Evolutionary conservation across 805 yeast genomes (phyloP).

Genomic region (Hanseniaspora guilliermondii): DNA sequence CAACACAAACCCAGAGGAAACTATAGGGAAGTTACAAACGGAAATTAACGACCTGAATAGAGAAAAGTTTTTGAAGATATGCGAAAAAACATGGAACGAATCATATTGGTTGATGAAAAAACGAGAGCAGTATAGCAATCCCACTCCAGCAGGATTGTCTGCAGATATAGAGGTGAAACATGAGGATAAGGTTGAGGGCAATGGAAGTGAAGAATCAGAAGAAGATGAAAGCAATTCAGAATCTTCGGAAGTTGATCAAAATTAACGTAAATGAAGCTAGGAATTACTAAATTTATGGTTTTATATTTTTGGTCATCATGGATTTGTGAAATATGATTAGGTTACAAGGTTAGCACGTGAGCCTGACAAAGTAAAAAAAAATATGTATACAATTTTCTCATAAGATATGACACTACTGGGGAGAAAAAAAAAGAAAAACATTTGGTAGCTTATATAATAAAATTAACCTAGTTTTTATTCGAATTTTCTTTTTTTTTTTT

Average conservation of each 20-base stretch:
- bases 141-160: not conserved
- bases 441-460: too few relatives aligned
- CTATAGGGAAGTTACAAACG: not conserved
- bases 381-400: too few relatives aligned
- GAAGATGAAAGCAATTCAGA: not conserved
- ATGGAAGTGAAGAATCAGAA: not conserved
- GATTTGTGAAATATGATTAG: too few relatives aligned
- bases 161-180: not conserved
- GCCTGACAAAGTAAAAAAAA: too few relatives aligned
- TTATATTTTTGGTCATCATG: too few relatives aligned
- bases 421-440: too few relatives aligned
- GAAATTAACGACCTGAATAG: constrained; percentile 9
- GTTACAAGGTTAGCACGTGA: too few relatives aligned
- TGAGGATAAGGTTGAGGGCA: not conserved
- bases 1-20: not conserved
- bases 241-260: not conserved
- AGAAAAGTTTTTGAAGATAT: constrained; percentile 11
- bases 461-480: too few relatives aligned
- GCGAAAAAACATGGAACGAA: constrained; percentile 15
- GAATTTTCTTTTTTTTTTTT: too few relatives aligned
- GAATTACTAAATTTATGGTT: too few relatives aligned
- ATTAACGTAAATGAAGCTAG: too few relatives aligned
- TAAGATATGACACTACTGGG: too few relatives aligned
- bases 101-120: constrained; percentile 8
- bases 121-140: constrained; percentile 1